Base-by-base conservation (phyloP, 805 yeast genomes). In the Ogataea paraovalis region DNA sequence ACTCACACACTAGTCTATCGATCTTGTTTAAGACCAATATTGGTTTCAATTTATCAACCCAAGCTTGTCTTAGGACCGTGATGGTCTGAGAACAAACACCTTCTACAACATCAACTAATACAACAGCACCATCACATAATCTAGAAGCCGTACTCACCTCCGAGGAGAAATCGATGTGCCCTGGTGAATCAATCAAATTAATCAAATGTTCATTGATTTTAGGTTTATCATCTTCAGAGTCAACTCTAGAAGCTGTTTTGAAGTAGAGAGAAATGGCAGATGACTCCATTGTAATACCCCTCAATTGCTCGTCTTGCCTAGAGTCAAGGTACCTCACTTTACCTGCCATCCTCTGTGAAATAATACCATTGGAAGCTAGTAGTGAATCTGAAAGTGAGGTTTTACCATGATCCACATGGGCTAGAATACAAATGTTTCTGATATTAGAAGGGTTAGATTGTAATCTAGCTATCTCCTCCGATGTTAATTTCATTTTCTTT, bases 341-440 rank as follows among this genome's bases (percentile, higher is more conserved):
- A 28, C 99, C 99, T 2, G 97, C 99, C 79, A 91, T 76, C 61
- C 92, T 75, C 56, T 86, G 96, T 0, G 99, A 92, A 40, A 94
- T 90, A 64, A 94, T 90, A 43, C 99, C 99, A 67, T 95, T 94
- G 33, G 96, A 85, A 22, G 99, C 98, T 36, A 94, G 70, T 42
- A 94, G 70, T 9, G 96, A 86, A 66, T 94, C 99, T 39, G 96
- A 86, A 28, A 94, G 72, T 2, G 98, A 88, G 0, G 99, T 94
- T 69, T 94, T 94, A 23, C 99, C 99, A 63, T 94, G 99, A 65
- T 94, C 99, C 21, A 94, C 99, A 67, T 94, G 99, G 0, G 99
- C 99, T 43, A 94, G 74, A 51, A 94, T 89, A 68, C 99, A 94
- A 39, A 94, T 88, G 66, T 94, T 94, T 51, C 99, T 75, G 27